Evolutionary conservation across 306 rosid species (phyloP).

Genomic region (Hippophae tibetana): DNA sequence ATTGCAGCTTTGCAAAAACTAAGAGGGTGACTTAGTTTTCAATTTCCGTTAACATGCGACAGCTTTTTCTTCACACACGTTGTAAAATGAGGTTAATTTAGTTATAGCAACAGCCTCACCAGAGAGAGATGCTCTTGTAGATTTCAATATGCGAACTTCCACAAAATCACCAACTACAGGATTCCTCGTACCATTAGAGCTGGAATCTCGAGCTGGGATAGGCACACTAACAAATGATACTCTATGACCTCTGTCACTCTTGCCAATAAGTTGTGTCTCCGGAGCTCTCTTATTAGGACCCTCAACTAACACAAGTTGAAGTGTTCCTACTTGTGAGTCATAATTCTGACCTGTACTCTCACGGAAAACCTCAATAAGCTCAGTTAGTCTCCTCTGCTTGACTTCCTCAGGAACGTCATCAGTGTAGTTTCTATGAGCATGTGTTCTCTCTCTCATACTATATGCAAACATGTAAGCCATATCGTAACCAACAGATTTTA

Average conservation of each 20-base stretch:
- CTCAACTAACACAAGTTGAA: conserved; percentile 85
- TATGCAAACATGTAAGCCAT: conserved; percentile 99
- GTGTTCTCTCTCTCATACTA: conserved; percentile 99
- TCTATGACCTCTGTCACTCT: conserved; percentile 89
- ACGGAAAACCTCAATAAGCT: conserved; percentile 77
- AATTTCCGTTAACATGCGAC: conserved; percentile 37
- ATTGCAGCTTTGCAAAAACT: background rate
- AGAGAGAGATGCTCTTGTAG: conserved; percentile 71
- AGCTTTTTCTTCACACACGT: conserved; percentile 36
- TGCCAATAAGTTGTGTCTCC: conserved; percentile 79
- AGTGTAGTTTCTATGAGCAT: conserved; percentile 76
- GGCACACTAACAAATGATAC: conserved; percentile 50
- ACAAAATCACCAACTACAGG: conserved; percentile 80
- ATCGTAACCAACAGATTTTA: conserved; percentile 71
- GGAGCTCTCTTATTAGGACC: conserved; percentile 92
- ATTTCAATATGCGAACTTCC: conserved; percentile 69
- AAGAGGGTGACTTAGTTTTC: conserved; percentile 11
- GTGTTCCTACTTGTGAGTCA: conserved; percentile 66
- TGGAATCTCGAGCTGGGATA: conserved; percentile 48
- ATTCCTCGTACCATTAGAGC: conserved; percentile 34
- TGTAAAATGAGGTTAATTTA: conserved; percentile 58
- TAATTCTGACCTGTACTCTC: conserved; percentile 80
- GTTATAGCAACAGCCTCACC: conserved; percentile 78
- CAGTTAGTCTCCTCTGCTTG: conserved; percentile 87
- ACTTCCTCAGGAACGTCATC: conserved; percentile 83